Evolutionary conservation across 2,329 filamentous ascomycete species (phyloP).

Genomic region (Phoma sp.): DNA sequence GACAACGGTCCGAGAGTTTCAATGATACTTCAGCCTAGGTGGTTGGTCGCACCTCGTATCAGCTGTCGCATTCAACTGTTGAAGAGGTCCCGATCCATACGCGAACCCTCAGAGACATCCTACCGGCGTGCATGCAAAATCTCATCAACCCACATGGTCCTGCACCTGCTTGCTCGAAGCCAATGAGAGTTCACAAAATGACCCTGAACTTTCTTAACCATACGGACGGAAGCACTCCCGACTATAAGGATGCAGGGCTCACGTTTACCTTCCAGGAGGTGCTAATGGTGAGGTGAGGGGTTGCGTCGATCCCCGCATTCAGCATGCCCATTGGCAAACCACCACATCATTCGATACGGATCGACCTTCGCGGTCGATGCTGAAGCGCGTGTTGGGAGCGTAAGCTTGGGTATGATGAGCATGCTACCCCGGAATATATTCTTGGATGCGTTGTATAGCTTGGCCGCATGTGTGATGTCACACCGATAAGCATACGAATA

Average conservation of each 20-base stretch:
- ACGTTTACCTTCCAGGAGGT: neutral
- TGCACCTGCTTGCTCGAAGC: neutral
- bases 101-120: neutral
- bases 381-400: neutral
- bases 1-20: neutral
- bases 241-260: constrained; percentile 1
- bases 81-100: neutral
- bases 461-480: constrained; percentile 12
- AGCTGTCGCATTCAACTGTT: neutral
- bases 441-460: neutral
- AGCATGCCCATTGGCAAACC: constrained; percentile 4
- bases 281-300: constrained; percentile 11
- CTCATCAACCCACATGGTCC: neutral
- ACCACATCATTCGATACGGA: neutral
- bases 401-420: constrained; percentile 7
- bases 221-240: neutral
- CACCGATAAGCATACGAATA: constrained; percentile 9
- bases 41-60: neutral
- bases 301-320: constrained; percentile 7
- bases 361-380: neutral
- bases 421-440: constrained; percentile 2
- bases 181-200: neutral
- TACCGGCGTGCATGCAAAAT: neutral
- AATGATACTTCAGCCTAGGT: neutral
- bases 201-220: constrained; percentile 3